phyloP scores from a whole-genome alignment of 306 rosid species.

The Gillenia trifoliata region DNA sequence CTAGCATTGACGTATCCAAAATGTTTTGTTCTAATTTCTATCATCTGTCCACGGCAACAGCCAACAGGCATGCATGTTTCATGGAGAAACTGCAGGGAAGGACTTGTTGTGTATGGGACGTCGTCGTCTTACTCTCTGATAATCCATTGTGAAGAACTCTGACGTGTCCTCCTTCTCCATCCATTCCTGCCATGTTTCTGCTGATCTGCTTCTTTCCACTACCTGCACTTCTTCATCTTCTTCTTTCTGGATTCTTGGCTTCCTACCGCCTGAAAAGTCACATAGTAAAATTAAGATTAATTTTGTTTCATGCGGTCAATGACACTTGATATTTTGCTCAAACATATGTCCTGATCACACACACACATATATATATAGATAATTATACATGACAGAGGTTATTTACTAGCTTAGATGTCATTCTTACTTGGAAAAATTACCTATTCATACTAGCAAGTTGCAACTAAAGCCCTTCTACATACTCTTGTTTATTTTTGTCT shows the following conservation, averaged over 20 bases:
- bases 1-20: constrained; percentile 2
- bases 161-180: constrained; percentile 39
- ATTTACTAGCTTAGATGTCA: background rate
- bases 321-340: background rate
- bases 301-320: background rate
- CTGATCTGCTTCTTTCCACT: constrained; percentile 24
- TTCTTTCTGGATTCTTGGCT: background rate
- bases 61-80: constrained; percentile 25
- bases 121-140: constrained; percentile 43
- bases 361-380: no score
- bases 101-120: constrained; percentile 77
- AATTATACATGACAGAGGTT: background rate
- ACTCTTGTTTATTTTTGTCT: no score
- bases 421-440: background rate
- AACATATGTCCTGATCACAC: background rate
- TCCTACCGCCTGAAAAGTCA: constrained; percentile 2
- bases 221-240: constrained; percentile 14
- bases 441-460: background rate
- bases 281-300: background rate
- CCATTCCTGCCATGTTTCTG: constrained; percentile 49
- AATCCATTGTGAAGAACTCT: constrained; percentile 62
- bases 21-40: background rate
- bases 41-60: background rate
- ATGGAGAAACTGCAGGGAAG: constrained; percentile 45
- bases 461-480: background rate